Evolutionary conservation across 441 rosid species (phyloP).

Genomic region (Capsella rubella): DNA sequence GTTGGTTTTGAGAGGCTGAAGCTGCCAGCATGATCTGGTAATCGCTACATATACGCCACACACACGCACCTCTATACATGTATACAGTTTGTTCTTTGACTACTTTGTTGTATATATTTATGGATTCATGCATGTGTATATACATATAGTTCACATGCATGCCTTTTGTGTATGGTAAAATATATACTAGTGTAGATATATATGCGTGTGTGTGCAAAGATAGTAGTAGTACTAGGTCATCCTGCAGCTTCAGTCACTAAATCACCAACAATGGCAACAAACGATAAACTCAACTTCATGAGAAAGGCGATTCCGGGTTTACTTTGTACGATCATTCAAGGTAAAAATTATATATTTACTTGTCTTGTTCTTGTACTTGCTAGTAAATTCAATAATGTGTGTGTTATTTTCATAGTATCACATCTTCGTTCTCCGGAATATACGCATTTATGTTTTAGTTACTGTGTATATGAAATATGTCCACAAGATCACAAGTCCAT

Average conservation of each 20-base stretch:
- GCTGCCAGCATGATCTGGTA: constrained; percentile 54
- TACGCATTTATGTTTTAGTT: neutral
- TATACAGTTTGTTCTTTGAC: neutral
- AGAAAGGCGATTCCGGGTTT: neutral
- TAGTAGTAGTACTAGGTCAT: constrained; percentile 38
- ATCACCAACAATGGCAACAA: constrained; percentile 37
- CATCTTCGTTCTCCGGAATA: constrained; percentile 8
- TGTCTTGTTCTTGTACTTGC: neutral
- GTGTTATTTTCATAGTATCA: constrained; percentile 2
- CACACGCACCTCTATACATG: neutral
- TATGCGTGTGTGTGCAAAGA: neutral
- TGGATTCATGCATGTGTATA: constrained; percentile 19
- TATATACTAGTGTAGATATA: neutral
- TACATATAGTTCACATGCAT: neutral
- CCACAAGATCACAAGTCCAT: constrained; percentile 40
- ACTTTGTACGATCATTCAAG: constrained; percentile 6
- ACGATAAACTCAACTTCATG: constrained; percentile 4
- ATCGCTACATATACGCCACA: constrained; percentile 22
- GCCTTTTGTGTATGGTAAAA: neutral
- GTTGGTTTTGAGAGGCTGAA: constrained; percentile 48
- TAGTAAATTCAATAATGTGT: constrained; percentile 1
- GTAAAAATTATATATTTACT: constrained; percentile 11
- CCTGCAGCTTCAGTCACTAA: constrained; percentile 49
- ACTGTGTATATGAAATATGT: constrained; percentile 20
- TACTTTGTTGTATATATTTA: neutral